These are phyloP conservation scores for Exophiala mesophila DNA, from an alignment of 2,329 filamentous ascomycete genomes.

Conservation along the genomic window DNA sequence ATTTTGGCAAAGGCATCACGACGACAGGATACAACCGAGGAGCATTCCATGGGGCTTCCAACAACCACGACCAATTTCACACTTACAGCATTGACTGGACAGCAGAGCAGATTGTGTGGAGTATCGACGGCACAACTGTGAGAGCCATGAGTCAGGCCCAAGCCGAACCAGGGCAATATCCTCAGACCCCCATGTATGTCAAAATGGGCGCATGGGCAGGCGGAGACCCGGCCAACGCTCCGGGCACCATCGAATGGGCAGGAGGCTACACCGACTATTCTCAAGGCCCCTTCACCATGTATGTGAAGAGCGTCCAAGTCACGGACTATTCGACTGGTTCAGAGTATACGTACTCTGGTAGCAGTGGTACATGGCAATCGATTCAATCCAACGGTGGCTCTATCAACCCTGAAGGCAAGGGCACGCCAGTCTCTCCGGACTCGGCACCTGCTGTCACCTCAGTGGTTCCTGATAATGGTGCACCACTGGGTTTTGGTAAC, in stretches of 20 bases:
- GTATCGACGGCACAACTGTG: slow-evolving; percentile 56
- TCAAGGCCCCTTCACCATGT: slow-evolving; percentile 67
- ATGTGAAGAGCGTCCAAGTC: slow-evolving; percentile 58
- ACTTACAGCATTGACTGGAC: slow-evolving; percentile 61
- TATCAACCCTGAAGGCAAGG: slow-evolving; percentile 64
- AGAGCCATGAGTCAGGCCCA: slow-evolving; percentile 59
- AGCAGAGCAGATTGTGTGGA: slow-evolving; percentile 58
- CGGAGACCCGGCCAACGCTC: slow-evolving; percentile 43
- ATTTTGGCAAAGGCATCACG: slow-evolving; percentile 89
- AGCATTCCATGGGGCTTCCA: slow-evolving; percentile 64
- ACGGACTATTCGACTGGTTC: slow-evolving; percentile 87
- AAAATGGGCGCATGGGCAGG: slow-evolving; percentile 67
- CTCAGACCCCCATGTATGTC: slow-evolving; percentile 69
- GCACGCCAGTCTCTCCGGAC: slow-evolving; percentile 29
- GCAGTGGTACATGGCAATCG: slow-evolving; percentile 71
- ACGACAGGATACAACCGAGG: slow-evolving; percentile 76
- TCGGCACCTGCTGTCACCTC: slow-evolving; percentile 21
- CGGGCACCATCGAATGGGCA: slow-evolving; percentile 62
- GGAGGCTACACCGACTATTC: slow-evolving; percentile 64
- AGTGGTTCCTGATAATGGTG: slow-evolving; percentile 29
- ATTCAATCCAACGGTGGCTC: slow-evolving; percentile 75
- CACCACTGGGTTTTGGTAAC: slow-evolving; percentile 62
- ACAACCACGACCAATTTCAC: slow-evolving; percentile 50
- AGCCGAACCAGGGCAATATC: slow-evolving; percentile 58
- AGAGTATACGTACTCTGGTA: slow-evolving; percentile 76